phyloP scores from a whole-genome alignment of 2,329 filamentous ascomycete species.

The Calonectria crousiana region DNA sequence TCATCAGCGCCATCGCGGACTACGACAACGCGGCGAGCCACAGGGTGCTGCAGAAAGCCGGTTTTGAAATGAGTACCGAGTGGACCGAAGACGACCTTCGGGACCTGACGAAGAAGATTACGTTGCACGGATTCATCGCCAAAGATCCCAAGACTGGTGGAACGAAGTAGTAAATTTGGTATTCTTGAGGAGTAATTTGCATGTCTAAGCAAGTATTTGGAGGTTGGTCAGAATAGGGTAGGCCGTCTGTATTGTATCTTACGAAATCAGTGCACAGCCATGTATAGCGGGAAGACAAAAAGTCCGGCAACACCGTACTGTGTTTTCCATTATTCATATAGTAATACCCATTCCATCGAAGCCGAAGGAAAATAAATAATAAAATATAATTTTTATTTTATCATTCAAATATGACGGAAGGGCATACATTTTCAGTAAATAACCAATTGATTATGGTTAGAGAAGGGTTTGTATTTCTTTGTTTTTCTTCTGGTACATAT shows the following conservation, averaged over 20 bases:
- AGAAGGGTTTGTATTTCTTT: background rate
- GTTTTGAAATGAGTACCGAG: constrained; percentile 62
- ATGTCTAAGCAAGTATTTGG: background rate
- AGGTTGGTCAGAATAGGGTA: background rate
- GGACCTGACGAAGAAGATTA: constrained; percentile 29
- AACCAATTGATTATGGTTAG: too few relatives aligned
- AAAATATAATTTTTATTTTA: too few relatives aligned
- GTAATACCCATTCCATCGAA: background rate
- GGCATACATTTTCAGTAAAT: too few relatives aligned
- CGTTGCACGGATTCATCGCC: constrained; percentile 43
- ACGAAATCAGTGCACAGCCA: background rate
- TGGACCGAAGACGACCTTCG: constrained; percentile 49
- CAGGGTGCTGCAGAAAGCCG: constrained; percentile 67
- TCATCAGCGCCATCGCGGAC: constrained; percentile 61
- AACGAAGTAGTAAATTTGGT: background rate
- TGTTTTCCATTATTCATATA: background rate
- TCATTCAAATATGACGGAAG: too few relatives aligned
- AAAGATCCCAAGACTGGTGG: constrained; percentile 12
- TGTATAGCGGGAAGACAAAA: background rate
- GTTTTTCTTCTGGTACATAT: background rate
- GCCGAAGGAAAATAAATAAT: background rate
- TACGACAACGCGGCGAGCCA: constrained; percentile 65
- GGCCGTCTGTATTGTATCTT: background rate
- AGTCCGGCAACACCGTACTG: background rate
- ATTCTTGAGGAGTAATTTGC: background rate